These are phyloP conservation scores for Mycocentrospora acerina DNA, from an alignment of 2,329 filamentous ascomycete species.

Conservation along the genomic window DNA sequence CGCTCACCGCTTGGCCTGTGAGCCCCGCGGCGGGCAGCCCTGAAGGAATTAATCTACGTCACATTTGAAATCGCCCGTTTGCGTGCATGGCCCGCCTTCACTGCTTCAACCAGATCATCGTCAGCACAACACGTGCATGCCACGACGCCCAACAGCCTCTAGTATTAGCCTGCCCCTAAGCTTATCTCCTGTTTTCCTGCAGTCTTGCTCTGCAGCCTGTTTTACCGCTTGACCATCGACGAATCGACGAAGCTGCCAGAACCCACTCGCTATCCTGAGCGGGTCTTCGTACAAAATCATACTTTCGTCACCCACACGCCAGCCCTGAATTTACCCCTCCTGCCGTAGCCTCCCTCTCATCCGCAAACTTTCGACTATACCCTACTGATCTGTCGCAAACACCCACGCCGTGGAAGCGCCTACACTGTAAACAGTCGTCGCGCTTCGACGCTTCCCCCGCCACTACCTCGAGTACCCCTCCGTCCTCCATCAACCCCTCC, in stretches of 20 bases:
- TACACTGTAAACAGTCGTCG: no score
- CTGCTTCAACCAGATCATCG: conserved; percentile 8
- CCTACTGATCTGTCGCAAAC: conserved; percentile 1
- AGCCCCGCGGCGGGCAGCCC: conserved; percentile 10
- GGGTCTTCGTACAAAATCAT: conserved; percentile 31
- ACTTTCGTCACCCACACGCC: conserved; percentile 31
- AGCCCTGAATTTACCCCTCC: conserved; percentile 4
- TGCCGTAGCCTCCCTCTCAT: conserved; percentile 2
- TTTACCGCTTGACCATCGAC: conserved; percentile 10
- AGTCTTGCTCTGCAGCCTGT: conserved; percentile 11
- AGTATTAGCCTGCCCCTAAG: conserved; percentile 11
- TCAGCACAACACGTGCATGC: conserved; percentile 11
- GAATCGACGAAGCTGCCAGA: conserved; percentile 31
- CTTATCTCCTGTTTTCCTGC: conserved; percentile 13
- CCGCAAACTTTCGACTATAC: not conserved
- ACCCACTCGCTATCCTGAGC: conserved; percentile 25
- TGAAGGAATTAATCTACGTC: conserved; percentile 10
- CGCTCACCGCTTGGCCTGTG: conserved; percentile 10
- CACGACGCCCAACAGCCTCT: conserved; percentile 12
- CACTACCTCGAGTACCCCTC: conserved; percentile 6
- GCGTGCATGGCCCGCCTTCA: conserved; percentile 2
- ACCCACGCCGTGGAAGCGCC: no score
- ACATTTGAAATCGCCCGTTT: conserved; percentile 8
- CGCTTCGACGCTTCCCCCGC: no score
- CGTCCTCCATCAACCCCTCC: conserved; percentile 2